A percentile compares a stretch with the other conserved stretches of the same genome.
These are phyloP conservation scores for Botrytis squamosa DNA, from an alignment of 2,329 filamentous ascomycete genomes.

Conservation along the genomic window DNA sequence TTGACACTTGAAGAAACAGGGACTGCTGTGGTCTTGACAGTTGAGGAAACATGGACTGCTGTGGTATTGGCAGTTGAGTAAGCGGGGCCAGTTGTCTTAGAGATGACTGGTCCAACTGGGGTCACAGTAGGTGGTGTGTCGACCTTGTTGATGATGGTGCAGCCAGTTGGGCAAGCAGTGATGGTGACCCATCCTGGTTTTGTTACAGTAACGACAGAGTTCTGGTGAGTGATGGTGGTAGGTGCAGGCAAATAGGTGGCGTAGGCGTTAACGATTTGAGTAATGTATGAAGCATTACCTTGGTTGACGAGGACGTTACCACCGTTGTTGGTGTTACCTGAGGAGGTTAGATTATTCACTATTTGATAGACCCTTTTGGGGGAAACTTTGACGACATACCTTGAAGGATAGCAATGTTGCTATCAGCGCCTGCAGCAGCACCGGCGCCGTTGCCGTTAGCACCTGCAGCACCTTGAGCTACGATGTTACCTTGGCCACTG, in stretches of 20 bases:
- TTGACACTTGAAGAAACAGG: neutral
- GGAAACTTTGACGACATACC: neutral
- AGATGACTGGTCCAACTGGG: neutral
- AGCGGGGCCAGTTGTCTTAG: neutral
- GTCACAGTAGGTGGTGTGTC: slow-evolving; percentile 18
- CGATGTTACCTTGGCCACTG: neutral
- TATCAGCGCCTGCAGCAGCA: neutral
- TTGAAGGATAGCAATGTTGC: neutral
- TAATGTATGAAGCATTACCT: slow-evolving; percentile 3
- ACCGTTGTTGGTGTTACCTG: neutral
- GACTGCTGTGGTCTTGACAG: neutral
- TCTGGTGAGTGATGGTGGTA: slow-evolving; percentile 23
- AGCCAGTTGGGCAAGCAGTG: slow-evolving; percentile 23
- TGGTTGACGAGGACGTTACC: neutral
- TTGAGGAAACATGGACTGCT: neutral
- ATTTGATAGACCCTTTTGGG: neutral
- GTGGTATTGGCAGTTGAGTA: neutral
- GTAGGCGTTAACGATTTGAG: slow-evolving; percentile 26
- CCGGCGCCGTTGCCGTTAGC: neutral
- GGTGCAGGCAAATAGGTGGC: slow-evolving; percentile 23
- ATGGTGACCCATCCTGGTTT: slow-evolving; percentile 25
- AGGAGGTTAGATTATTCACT: neutral
- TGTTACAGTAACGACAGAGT: slow-evolving; percentile 21
- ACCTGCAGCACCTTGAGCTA: neutral
- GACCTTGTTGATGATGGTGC: slow-evolving; percentile 25